Conservation (phyloP, 192 early-diverging fungal genomes). For the Backusella psychrophila region DNA sequence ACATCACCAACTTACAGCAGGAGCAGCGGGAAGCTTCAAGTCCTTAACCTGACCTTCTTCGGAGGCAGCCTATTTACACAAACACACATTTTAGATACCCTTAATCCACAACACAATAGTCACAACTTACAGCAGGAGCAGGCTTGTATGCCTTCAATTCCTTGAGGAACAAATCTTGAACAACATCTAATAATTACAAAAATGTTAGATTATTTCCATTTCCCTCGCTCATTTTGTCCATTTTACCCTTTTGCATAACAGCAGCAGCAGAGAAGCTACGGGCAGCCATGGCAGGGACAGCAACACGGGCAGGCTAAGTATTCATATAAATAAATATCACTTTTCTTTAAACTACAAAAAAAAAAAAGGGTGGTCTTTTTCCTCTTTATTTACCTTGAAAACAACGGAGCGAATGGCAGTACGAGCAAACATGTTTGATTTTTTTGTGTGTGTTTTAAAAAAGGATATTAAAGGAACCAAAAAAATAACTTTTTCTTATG, state of each 20-base stretch:
- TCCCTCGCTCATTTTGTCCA: neutral
- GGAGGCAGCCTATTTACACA: neutral
- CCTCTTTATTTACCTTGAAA: conserved; percentile 9
- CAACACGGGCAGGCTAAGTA: conserved; percentile 35
- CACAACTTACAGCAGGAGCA: conserved; percentile 37
- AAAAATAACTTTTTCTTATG: neutral
- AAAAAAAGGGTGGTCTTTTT: neutral
- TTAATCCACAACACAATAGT: neutral
- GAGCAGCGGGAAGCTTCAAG: conserved; percentile 33
- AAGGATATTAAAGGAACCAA: conserved; percentile 10
- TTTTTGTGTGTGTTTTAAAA: too few relatives aligned
- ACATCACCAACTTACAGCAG: conserved; percentile 17
- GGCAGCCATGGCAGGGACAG: conserved; percentile 49
- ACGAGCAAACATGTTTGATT: conserved; percentile 19
- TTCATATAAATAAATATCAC: neutral
- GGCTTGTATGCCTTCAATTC: conserved; percentile 58
- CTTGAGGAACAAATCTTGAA: conserved; percentile 50
- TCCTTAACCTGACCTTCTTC: conserved; percentile 28
- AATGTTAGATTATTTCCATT: neutral
- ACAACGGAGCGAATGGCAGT: conserved; percentile 19
- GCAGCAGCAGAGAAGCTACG: conserved; percentile 49
- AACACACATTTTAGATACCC: neutral
- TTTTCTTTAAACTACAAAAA: neutral
- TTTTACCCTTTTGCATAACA: conserved; percentile 48
- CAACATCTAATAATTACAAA: conserved; percentile 37